Conservation (phyloP, 202 grass and related monocot species). For the Elaeis oleifera region DNA sequence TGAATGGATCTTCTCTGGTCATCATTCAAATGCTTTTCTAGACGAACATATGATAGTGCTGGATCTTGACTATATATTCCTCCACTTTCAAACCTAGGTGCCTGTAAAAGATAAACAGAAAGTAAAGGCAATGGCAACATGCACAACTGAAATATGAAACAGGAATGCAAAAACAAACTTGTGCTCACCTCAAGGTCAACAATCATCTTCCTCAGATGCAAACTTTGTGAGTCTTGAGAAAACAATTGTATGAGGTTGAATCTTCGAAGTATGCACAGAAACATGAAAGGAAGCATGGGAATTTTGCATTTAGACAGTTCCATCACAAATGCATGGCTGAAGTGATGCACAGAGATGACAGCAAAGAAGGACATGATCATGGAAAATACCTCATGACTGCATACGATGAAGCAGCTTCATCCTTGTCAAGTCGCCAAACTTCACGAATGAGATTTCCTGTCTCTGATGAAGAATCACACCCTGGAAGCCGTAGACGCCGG, state of each 20-base stretch:
- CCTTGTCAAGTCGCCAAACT: constrained; percentile 86
- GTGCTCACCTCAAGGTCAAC: constrained; percentile 73
- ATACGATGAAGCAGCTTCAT: constrained; percentile 82
- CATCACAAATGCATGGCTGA: not conserved
- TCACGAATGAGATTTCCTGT: constrained; percentile 38
- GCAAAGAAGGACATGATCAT: not conserved
- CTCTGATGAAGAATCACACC: constrained; percentile 46
- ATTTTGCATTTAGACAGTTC: constrained; percentile 1
- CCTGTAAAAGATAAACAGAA: constrained; percentile 36
- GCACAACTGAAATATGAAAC: constrained; percentile 21
- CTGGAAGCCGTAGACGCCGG: constrained; percentile 64
- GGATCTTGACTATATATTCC: constrained; percentile 85
- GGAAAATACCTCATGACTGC: constrained; percentile 59
- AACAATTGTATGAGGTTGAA: constrained; percentile 80
- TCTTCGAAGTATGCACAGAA: constrained; percentile 32
- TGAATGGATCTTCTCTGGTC: constrained; percentile 81
- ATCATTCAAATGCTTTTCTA: constrained; percentile 65
- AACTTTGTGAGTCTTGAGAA: constrained; percentile 46
- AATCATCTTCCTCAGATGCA: constrained; percentile 60
- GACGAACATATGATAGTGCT: constrained; percentile 66
- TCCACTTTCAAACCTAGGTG: constrained; percentile 88
- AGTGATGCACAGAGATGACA: too few relatives aligned
- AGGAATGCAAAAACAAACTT: constrained; percentile 11
- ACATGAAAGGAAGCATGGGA: constrained; percentile 16
- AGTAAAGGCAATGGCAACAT: constrained; percentile 22